Percentiles rank a stretch among this genome's conserved stretches.
Evolutionary conservation across 1,139 yeast genomes (phyloP).

Genomic region (Blastobotrys indianensis): DNA sequence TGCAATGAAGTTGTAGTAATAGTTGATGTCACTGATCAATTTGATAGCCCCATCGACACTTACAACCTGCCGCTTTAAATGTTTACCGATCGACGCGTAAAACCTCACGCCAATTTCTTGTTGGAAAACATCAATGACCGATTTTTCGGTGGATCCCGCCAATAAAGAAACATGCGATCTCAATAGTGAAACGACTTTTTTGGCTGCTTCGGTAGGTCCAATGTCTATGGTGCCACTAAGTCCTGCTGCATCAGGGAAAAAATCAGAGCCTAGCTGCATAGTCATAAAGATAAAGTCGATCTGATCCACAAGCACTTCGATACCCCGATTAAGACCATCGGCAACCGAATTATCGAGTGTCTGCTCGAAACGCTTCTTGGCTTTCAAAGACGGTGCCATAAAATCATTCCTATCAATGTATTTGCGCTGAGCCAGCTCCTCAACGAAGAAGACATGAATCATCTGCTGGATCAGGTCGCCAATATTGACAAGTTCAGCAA

Average conservation of each 20-base stretch:
- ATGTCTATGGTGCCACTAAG: conserved; percentile 21
- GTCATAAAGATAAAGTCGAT: conserved; percentile 51
- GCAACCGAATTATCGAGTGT: conserved; percentile 86
- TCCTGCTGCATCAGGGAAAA: conserved; percentile 34
- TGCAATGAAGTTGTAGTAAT: conserved; percentile 63
- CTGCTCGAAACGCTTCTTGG: conserved; percentile 73
- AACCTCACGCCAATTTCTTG: conserved; percentile 90
- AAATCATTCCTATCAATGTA: conserved; percentile 71
- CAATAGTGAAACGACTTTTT: conserved; percentile 53
- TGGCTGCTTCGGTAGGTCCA: conserved; percentile 74
- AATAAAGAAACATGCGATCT: conserved; percentile 70
- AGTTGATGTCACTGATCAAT: conserved; percentile 53
- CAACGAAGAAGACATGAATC: conserved; percentile 85
- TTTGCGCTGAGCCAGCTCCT: conserved; percentile 61
- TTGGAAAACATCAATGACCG: conserved; percentile 85
- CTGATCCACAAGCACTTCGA: conserved; percentile 79
- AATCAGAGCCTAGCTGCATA: conserved; percentile 50
- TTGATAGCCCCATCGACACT: conserved; percentile 80
- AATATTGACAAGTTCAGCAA: conserved; percentile 83
- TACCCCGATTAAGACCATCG: conserved; percentile 83
- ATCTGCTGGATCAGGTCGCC: conserved; percentile 92
- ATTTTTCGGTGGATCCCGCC: conserved; percentile 79
- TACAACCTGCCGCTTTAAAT: conserved; percentile 60
- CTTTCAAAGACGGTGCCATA: conserved; percentile 70
- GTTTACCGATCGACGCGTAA: conserved; percentile 68